Evolutionary conservation across 2,329 filamentous ascomycete genomes (phyloP).

Genomic region (Claviceps maximensis): DNA sequence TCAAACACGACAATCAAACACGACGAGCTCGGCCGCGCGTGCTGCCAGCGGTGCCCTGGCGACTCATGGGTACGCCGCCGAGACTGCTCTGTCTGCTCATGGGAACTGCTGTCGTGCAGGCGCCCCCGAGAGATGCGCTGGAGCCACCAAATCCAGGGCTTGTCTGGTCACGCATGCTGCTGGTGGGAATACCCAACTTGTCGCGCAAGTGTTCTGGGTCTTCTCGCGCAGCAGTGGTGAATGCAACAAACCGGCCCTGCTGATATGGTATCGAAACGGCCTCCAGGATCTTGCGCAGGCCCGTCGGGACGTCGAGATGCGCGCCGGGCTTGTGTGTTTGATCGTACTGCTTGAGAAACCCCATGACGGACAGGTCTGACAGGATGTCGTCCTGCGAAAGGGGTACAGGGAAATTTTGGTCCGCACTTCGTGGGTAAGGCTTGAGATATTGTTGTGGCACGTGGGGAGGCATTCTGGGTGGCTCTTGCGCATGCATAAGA

Average conservation of each 20-base stretch:
- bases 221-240: constrained; percentile 30
- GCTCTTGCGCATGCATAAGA: constrained; percentile 39
- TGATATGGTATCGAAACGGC: constrained; percentile 36
- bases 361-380: constrained; percentile 45
- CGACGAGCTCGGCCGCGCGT: constrained; percentile 33
- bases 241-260: constrained; percentile 35
- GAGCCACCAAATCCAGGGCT: constrained; percentile 15
- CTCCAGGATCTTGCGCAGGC: constrained; percentile 42
- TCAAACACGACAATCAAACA: no score
- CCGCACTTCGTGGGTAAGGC: constrained; percentile 38
- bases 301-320: constrained; percentile 40
- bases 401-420: constrained; percentile 41
- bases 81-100: constrained; percentile 45
- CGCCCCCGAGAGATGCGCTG: constrained; percentile 12
- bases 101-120: constrained; percentile 24
- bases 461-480: constrained; percentile 42
- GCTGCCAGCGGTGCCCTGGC: constrained; percentile 37
- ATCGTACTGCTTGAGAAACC: constrained; percentile 43
- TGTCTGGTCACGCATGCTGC: constrained; percentile 29
- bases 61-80: constrained; percentile 43
- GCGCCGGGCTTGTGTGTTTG: constrained; percentile 38
- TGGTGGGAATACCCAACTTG: constrained; percentile 32
- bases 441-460: constrained; percentile 47
- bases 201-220: constrained; percentile 37
- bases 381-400: constrained; percentile 38